Base-by-base conservation (phyloP, 257 asterid genomes). In the Solanum okadae region DNA sequence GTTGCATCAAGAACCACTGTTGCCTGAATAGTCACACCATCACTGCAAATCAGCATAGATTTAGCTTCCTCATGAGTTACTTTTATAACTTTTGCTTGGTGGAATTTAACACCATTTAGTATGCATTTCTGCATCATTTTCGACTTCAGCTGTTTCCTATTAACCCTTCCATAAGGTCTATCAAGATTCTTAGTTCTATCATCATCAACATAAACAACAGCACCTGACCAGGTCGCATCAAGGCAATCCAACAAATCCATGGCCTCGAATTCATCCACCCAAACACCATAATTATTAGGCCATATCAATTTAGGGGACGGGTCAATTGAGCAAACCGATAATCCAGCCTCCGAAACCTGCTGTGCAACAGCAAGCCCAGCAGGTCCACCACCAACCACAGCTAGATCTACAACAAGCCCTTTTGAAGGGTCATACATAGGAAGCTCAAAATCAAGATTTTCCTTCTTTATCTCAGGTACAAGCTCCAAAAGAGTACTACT, bases 181-280 rank as follows among this genome's bases (percentile, higher is more conserved):
- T 87, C 94, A 10, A 97, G 99, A 87, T 95, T 92, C 89, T 96
- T 97, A 5, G 86, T 90, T 27, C 93, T 89, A 31, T 93, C 87
- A 4, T 97, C 99, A 75, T 94, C 91, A 10, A 96, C 91, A 87
- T 90, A 91, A 33, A 97, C 99, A 61, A 87, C 88, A 67, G 99
- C 99, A 34, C 99, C 97, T 4, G 99, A 91, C 99, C 99, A 97
- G 0, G 98, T 97, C 0, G 97, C 92, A 92, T 97, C 99, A 68
- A 97, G 91, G 88, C 99, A 97, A 92, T 97, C 99, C 89, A 97
- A 88, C 92, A 97, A 92, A 90, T 95, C 99, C 98, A 97, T 96
- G 88, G 99, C 98, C 91, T 97, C 99, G 86, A 97, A 97, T 87
- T 97, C 99, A 92, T 97, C 99, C 67, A 97, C 99, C 99, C 99